A percentile compares a stretch with the other conserved stretches of the same genome.
These are phyloP conservation scores for Aaosphaeria pasadenensis DNA, from an alignment of 2,329 filamentous ascomycete genomes.

Conservation along the genomic window DNA sequence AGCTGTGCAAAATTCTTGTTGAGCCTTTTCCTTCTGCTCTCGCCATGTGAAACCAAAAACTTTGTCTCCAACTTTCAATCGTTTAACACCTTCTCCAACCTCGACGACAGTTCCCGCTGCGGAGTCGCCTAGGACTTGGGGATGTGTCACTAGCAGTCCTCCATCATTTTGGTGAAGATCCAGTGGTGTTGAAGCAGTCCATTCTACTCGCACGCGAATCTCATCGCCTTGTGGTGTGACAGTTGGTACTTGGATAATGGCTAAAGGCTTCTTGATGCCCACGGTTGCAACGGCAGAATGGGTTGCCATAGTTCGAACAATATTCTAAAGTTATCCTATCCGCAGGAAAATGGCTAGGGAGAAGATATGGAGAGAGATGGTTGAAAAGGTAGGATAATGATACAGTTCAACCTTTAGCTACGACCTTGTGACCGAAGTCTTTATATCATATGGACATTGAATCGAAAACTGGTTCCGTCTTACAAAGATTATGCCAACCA, in stretches of 20 bases:
- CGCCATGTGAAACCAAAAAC: slow-evolving; percentile 57
- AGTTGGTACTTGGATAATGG: slow-evolving; percentile 35
- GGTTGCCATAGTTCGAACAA: too few species aligned
- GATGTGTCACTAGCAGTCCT: slow-evolving; percentile 52
- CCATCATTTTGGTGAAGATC: slow-evolving; percentile 63
- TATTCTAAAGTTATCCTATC: too few species aligned
- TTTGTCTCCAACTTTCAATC: slow-evolving; percentile 52
- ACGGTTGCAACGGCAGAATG: slow-evolving; percentile 39
- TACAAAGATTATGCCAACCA: too few species aligned
- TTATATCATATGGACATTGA: too few species aligned
- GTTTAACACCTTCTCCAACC: slow-evolving; percentile 45
- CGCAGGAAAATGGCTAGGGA: too few species aligned
- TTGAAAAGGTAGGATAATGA: too few species aligned
- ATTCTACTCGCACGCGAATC: slow-evolving; percentile 54
- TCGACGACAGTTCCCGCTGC: slow-evolving; percentile 54
- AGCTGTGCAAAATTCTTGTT: slow-evolving; percentile 56
- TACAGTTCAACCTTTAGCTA: too few species aligned
- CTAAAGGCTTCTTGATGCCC: slow-evolving; percentile 34
- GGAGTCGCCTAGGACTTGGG: slow-evolving; percentile 51
- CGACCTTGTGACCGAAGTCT: too few species aligned
- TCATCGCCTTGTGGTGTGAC: slow-evolving; percentile 40
- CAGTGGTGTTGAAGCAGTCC: slow-evolving; percentile 60
- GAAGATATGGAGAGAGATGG: too few species aligned
- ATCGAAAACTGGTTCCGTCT: too few species aligned
- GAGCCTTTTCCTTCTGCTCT: slow-evolving; percentile 47